Evolutionary conservation across 78 protist genomes (phyloP), one percentile per base, ranked within the genome.

Genomic region (Creolimax fragrantissima): DNA sequence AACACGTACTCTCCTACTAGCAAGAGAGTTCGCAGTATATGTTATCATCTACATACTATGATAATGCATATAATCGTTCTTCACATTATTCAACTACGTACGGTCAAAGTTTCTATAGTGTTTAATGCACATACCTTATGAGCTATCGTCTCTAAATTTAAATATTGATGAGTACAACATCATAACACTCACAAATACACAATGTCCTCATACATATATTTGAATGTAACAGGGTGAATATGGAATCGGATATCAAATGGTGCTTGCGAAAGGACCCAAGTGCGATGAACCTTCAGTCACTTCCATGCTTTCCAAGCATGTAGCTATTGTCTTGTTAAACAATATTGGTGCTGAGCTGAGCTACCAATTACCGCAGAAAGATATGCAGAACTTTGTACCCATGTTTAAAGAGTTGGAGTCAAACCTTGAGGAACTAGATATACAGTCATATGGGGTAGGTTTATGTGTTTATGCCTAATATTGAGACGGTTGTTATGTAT

Each of bases 171-270:
- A n/a, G n/a, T n/a, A n/a, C n/a, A n/a, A n/a, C n/a, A n/a, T n/a
- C n/a, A n/a, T n/a, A n/a, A n/a, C n/a, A n/a, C n/a, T n/a, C n/a
- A n/a, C n/a, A n/a, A n/a, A n/a, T n/a, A n/a, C n/a, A n/a, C n/a
- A n/a, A n/a, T n/a, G n/a, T n/a, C n/a, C n/a, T n/a, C n/a, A n/a
- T n/a, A n/a, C n/a, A n/a, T n/a, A n/a, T 58, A 1, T 58, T 1
- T 58, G 11, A 32, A 58, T 58, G 39, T 58, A 32, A 24, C 74
- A 58, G 74, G 74, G 39, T 4, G 44, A 74, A 41, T 96, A 93
- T 91, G 98, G 98, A 3, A 93, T 67, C 32, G 99, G 99, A 35
- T 98, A 98, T 93, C 41, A 43, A 83, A 58, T 97, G 92, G 89
- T 4, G 24, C 4, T 94, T 44, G 6, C 66, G 47, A 88, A 67